These are phyloP conservation scores for Kluyveromyces sp. DNA, from an alignment of 1,139 yeast species.

Conservation along the genomic window DNA sequence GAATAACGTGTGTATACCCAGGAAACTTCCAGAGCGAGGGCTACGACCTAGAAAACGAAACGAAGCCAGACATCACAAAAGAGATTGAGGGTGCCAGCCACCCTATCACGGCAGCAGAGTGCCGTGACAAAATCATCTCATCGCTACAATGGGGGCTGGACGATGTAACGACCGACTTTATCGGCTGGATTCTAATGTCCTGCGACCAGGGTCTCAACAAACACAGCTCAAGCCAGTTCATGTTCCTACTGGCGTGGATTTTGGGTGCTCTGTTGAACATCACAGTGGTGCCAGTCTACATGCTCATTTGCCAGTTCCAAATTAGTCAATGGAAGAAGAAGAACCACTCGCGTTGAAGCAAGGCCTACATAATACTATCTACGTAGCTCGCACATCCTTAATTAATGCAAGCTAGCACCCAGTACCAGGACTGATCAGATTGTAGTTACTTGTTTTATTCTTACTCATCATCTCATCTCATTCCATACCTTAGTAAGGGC, in stretches of 20 bases:
- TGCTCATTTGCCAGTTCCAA: constrained; percentile 47
- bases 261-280: constrained; percentile 29
- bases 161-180: constrained; percentile 70
- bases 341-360: background rate
- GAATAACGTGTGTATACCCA: constrained; percentile 64
- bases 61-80: constrained; percentile 81
- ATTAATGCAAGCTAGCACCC: too few relatives aligned
- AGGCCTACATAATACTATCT: too few relatives aligned
- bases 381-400: too few relatives aligned
- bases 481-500: background rate
- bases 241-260: constrained; percentile 46
- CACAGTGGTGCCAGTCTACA: constrained; percentile 58
- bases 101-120: constrained; percentile 60
- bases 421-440: too few relatives aligned
- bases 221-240: constrained; percentile 51
- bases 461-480: background rate
- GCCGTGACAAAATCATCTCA: constrained; percentile 55
- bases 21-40: constrained; percentile 93
- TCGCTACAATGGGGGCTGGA: constrained; percentile 61
- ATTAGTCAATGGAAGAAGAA: constrained; percentile 43
- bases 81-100: constrained; percentile 77
- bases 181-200: constrained; percentile 77
- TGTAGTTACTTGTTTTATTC: too few relatives aligned
- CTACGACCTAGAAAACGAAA: constrained; percentile 65
- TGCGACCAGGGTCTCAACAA: constrained; percentile 53